Evolutionary conservation across 371 early-diverging fungal genomes (phyloP), one percentile per base, ranked within the genome.

Genomic region (Dinochytrium kinnereticum): DNA sequence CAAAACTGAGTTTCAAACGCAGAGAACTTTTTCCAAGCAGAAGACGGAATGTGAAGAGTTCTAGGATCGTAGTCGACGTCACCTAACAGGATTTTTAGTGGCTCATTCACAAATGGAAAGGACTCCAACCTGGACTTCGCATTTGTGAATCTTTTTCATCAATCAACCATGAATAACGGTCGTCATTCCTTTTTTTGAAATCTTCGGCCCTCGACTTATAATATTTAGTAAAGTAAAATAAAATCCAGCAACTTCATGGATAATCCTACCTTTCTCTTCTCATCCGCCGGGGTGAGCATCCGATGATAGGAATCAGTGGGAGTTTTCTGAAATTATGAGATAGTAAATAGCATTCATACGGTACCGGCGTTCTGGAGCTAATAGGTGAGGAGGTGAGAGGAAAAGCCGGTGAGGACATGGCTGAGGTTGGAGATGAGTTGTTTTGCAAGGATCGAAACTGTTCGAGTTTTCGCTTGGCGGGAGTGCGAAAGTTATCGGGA

Each of bases 1-100:
- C 99, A 99, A 81, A 94, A 99, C 84, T 99, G 99, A 51, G 90
- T 90, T 85, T 99, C 99, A 83, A 99, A 99, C 5, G 97, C 93
- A 2, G 99, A 97, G 69, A 99, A 96, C 28, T 87, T 85, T 1
- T 81, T 77, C 93, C 94, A 96, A 0, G 94, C 93, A 1, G 82
- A 74, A 15, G 69, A 40, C 0, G 99, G 98, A 36, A 99, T 93
- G 71, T 84, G 90, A 5, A 99, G 86, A 1, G 99, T 98, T 26
- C 97, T 87, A 30, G 94, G 92, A 85, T 99, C 98, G 81, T 99
- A 99, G 2, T 94, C 92, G 17, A 88, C 84, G 5, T 96, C 93
- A 38, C 80, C 92, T 66, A 77, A 71, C 13, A 75, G 69, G 36
- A 5, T 21, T 19, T 53, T 66, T 55, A 38, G 65, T 10, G 19